phyloP scores from a whole-genome alignment of 73 alveolate genomes.

The Halteria grandinella region DNA sequence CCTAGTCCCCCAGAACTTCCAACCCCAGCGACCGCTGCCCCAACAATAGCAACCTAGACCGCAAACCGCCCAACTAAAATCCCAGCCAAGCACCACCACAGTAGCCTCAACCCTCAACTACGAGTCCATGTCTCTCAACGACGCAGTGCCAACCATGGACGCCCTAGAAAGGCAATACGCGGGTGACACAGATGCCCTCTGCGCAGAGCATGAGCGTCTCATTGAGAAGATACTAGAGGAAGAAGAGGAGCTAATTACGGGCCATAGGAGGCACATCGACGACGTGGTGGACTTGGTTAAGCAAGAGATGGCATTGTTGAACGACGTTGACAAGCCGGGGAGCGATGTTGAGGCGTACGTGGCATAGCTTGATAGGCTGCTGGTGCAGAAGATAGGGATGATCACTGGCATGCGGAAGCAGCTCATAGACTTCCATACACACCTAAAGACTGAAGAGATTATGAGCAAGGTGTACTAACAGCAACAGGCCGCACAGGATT shows the following conservation, averaged over 20 bases:
- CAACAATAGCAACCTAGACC: constrained; percentile 12
- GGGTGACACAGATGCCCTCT: constrained; percentile 3
- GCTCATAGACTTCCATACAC: constrained; percentile 58
- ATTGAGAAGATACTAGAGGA: constrained; percentile 70
- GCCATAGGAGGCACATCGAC: constrained; percentile 74
- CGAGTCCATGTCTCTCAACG: neutral
- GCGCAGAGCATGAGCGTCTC: constrained; percentile 62
- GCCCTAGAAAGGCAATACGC: constrained; percentile 10
- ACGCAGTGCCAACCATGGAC: constrained; percentile 21
- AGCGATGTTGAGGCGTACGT: constrained; percentile 74
- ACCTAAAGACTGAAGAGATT: constrained; percentile 60
- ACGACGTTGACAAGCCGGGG: constrained; percentile 79
- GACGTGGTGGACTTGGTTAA: constrained; percentile 74
- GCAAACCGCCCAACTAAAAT: too few relatives aligned
- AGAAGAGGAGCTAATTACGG: constrained; percentile 72
- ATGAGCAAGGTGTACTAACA: constrained; percentile 38
- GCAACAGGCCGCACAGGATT: too few relatives aligned
- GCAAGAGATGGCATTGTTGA: constrained; percentile 65
- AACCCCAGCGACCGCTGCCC: neutral
- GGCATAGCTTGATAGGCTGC: constrained; percentile 61
- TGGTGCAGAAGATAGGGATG: constrained; percentile 63
- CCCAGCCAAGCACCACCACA: too few relatives aligned
- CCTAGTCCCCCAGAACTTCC: too few relatives aligned
- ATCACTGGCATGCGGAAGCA: constrained; percentile 54
- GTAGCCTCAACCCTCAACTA: neutral